phyloP scores from a whole-genome alignment of 2,329 filamentous ascomycete species.

The Plenodomus tracheiphilus region DNA sequence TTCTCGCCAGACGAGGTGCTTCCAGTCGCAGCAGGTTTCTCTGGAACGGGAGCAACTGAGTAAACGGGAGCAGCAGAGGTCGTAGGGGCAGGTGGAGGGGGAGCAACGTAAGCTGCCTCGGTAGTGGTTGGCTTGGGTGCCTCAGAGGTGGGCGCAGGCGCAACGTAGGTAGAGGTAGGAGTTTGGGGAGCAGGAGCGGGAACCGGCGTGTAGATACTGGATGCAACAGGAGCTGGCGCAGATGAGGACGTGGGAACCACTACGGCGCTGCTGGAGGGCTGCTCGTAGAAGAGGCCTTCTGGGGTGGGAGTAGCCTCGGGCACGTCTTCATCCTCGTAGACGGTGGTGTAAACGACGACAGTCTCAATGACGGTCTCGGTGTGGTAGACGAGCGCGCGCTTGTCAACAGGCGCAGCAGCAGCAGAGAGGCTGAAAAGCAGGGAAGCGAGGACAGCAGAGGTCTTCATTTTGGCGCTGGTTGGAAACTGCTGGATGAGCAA shows the following conservation, averaged over 20 bases:
- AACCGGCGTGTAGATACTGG: conserved; percentile 18
- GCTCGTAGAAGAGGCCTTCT: conserved; percentile 29
- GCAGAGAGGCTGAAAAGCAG: conserved; percentile 40
- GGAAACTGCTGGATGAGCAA: conserved; percentile 12
- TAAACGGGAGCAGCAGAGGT: conserved; percentile 1
- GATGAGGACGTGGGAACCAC: conserved; percentile 16
- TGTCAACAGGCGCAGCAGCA: conserved; percentile 39
- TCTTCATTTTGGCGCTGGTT: conserved; percentile 39
- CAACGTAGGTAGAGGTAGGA: conserved; percentile 11
- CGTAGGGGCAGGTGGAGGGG: conserved; percentile 6
- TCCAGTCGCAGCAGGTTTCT: not conserved
- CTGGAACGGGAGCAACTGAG: not conserved
- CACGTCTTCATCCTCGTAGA: conserved; percentile 32
- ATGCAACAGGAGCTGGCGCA: conserved; percentile 8
- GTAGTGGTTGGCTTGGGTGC: conserved; percentile 7
- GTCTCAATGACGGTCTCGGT: conserved; percentile 39
- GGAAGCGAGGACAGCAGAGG: conserved; percentile 40
- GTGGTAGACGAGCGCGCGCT: conserved; percentile 41
- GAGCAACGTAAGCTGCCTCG: conserved; percentile 2
- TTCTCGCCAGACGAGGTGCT: conserved; percentile 7
- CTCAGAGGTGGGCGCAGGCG: conserved; percentile 6
- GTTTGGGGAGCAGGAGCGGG: conserved; percentile 6
- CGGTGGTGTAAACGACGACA: conserved; percentile 41
- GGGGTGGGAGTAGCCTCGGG: conserved; percentile 22
- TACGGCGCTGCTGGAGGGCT: conserved; percentile 21